Evolutionary conservation across 148 eudicot species (phyloP).

Genomic region (Hydrangea macrophylla): DNA sequence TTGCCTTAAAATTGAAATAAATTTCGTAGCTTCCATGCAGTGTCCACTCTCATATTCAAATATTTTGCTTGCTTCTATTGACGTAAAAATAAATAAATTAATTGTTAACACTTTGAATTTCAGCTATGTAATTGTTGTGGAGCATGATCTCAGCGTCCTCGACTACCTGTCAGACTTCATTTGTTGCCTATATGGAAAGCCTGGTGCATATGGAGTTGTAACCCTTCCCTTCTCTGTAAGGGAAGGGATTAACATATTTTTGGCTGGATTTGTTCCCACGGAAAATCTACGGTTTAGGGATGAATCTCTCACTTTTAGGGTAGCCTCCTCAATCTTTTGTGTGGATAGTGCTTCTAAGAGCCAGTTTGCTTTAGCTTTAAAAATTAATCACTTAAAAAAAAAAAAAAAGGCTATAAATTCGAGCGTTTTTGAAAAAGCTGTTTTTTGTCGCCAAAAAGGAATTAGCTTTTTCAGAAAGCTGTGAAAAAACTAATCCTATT

Average conservation of each 20-base stretch:
- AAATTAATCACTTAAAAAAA: too few relatives aligned
- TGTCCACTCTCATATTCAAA: too few relatives aligned
- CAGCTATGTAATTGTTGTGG: slow-evolving; percentile 96
- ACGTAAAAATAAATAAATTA: slow-evolving; percentile 7
- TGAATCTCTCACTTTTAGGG: slow-evolving; percentile 96
- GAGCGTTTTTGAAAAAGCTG: too few relatives aligned
- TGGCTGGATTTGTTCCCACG: slow-evolving; percentile 94
- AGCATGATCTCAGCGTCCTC: slow-evolving; percentile 94
- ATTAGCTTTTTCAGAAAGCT: too few relatives aligned
- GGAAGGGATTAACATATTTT: slow-evolving; percentile 94
- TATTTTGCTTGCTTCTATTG: neutral
- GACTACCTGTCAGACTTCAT: slow-evolving; percentile 95
- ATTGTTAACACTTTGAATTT: slow-evolving; percentile 24
- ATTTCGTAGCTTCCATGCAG: too few relatives aligned
- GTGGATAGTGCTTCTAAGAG: too few relatives aligned
- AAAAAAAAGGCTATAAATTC: too few relatives aligned
- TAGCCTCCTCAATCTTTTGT: slow-evolving; percentile 19
- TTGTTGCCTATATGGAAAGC: slow-evolving; percentile 95
- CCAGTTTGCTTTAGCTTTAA: too few relatives aligned
- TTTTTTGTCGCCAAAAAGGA: too few relatives aligned
- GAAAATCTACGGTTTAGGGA: slow-evolving; percentile 93
- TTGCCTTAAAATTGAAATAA: too few relatives aligned
- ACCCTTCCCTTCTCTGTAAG: slow-evolving; percentile 99
- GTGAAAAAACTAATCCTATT: too few relatives aligned
- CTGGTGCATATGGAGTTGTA: slow-evolving; percentile 98